phyloP scores from a whole-genome alignment of 2,329 filamentous ascomycete genomes.

The Septoria linicola region DNA sequence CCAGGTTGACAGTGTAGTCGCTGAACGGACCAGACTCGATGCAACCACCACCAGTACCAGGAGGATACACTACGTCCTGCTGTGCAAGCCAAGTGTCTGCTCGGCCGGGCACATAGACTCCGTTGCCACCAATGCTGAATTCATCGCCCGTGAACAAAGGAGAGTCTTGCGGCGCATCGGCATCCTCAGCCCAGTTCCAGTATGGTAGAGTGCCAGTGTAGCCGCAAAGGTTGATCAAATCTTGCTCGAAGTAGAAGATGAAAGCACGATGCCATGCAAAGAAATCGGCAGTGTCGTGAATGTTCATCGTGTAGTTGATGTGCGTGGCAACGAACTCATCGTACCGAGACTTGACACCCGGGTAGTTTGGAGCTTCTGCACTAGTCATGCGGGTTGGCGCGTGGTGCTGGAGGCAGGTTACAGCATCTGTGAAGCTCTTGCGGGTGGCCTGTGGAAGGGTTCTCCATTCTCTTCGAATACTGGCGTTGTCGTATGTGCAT shows the following conservation, averaged over 20 bases:
- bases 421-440: constrained; percentile 36
- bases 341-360: constrained; percentile 34
- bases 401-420: constrained; percentile 33
- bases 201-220: constrained; percentile 42
- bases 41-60: constrained; percentile 58
- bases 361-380: constrained; percentile 28
- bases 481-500: constrained; percentile 35
- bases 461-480: constrained; percentile 33
- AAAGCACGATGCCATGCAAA: constrained; percentile 47
- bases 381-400: constrained; percentile 32
- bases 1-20: constrained; percentile 40
- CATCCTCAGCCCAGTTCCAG: constrained; percentile 37
- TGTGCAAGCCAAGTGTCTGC: constrained; percentile 32
- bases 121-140: constrained; percentile 42
- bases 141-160: constrained; percentile 57
- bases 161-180: constrained; percentile 39
- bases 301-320: constrained; percentile 37
- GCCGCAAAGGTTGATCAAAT: constrained; percentile 44
- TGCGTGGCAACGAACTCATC: constrained; percentile 38
- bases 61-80: constrained; percentile 42
- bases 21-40: constrained; percentile 54
- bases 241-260: constrained; percentile 47
- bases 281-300: constrained; percentile 38
- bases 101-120: constrained; percentile 31
- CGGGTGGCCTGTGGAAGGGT: constrained; percentile 29